A percentile compares a stretch with the other conserved stretches of the same genome.
phyloP scores from a whole-genome alignment of 106 monocot genomes.

The Dendrobium nobile region DNA sequence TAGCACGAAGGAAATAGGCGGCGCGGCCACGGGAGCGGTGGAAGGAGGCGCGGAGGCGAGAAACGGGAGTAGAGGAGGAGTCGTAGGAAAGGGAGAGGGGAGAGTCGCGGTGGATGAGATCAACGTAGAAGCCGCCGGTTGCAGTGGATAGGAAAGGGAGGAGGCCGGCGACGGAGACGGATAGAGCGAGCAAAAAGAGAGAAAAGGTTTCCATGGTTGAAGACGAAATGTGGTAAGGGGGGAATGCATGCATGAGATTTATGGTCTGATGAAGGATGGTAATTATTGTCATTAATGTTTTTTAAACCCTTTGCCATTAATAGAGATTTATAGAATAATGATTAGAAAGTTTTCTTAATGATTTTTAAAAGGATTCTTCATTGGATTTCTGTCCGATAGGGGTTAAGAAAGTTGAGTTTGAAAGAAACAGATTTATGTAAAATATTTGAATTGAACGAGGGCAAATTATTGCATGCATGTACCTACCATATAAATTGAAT shows the following conservation, averaged over 20 bases:
- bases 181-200: neutral
- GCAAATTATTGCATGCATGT: neutral
- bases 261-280: too few species aligned
- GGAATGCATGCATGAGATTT: neutral
- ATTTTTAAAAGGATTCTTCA: neutral
- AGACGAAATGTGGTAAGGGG: neutral
- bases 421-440: too few species aligned
- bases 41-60: conserved; percentile 10
- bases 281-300: neutral
- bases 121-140: conserved; percentile 20
- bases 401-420: too few species aligned
- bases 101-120: conserved; percentile 48
- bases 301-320: neutral
- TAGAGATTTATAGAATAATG: neutral
- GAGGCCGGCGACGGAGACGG: neutral
- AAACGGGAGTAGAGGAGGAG: conserved; percentile 1
- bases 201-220: too few species aligned
- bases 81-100: conserved; percentile 25
- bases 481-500: neutral
- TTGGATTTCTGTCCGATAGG: too few species aligned
- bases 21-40: conserved; percentile 14
- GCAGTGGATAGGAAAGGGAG: neutral
- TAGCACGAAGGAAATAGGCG: neutral
- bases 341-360: neutral
- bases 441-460: neutral